phyloP scores from a whole-genome alignment of 2,329 filamentous ascomycete species.

The Ophiocordyceps camponoti-saundersi region DNA sequence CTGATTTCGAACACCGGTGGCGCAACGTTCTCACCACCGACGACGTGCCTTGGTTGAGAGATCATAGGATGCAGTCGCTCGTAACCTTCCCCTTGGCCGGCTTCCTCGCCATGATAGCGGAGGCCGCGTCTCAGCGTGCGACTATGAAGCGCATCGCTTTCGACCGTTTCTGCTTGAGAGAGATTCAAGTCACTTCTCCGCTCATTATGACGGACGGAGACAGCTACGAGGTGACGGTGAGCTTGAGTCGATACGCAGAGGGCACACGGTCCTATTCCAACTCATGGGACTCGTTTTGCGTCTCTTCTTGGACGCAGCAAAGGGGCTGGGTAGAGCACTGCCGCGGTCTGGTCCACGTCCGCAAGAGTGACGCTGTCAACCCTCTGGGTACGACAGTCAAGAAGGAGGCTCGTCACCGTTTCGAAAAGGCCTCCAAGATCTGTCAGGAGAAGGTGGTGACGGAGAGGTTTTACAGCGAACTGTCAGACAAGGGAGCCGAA shows the following conservation, averaged over 20 bases:
- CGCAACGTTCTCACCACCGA: slow-evolving; percentile 28
- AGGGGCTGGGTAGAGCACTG: slow-evolving; percentile 43
- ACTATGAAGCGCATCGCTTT: slow-evolving; percentile 8
- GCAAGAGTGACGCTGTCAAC: slow-evolving; percentile 7
- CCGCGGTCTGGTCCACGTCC: slow-evolving; percentile 29
- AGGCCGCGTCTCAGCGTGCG: slow-evolving; percentile 23
- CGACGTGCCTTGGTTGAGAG: slow-evolving; percentile 38
- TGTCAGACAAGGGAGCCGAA: slow-evolving; percentile 8
- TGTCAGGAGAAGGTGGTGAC: slow-evolving; percentile 3
- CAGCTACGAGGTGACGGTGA: slow-evolving; percentile 10
- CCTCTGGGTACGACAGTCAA: slow-evolving; percentile 4
- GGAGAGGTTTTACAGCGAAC: slow-evolving; percentile 10
- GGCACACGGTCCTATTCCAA: slow-evolving; percentile 18
- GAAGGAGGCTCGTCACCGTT: slow-evolving; percentile 3
- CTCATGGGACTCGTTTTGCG: slow-evolving; percentile 36
- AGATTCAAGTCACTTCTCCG: slow-evolving; percentile 11
- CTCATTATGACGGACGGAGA: slow-evolving; percentile 10
- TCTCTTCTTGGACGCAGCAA: slow-evolving; percentile 33
- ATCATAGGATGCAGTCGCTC: slow-evolving; percentile 40
- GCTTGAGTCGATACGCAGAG: slow-evolving; percentile 10
- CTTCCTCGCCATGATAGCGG: slow-evolving; percentile 32
- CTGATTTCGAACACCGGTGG: slow-evolving; percentile 29
- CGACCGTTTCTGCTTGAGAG: slow-evolving; percentile 6
- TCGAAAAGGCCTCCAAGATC: slow-evolving; percentile 1
- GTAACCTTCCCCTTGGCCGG: slow-evolving; percentile 38